Evolutionary conservation across 2,329 filamentous ascomycete species (phyloP).

Genomic region (Pyricularia sp.): DNA sequence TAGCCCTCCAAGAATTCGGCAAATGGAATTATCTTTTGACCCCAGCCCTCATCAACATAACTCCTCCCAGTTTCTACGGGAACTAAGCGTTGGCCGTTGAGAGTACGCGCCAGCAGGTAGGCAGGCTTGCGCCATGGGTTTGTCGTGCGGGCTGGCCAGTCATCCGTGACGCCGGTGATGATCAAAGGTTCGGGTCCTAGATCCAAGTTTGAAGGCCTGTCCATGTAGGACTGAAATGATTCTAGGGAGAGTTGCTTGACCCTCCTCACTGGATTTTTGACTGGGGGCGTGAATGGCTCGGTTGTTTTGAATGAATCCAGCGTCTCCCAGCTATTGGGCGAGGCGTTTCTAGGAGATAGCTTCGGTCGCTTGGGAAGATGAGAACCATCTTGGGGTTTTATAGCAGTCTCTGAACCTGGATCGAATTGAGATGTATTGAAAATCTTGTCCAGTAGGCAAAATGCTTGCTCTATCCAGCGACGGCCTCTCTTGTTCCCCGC

Average conservation of each 20-base stretch:
- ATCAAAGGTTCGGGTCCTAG: constrained; percentile 52
- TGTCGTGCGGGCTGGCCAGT: constrained; percentile 69
- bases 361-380: neutral
- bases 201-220: constrained; percentile 21
- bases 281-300: constrained; percentile 31
- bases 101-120: constrained; percentile 67
- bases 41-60: constrained; percentile 81
- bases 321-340: constrained; percentile 8
- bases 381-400: neutral
- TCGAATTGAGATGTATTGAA: constrained; percentile 9
- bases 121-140: constrained; percentile 62
- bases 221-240: constrained; percentile 53
- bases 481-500: constrained; percentile 40
- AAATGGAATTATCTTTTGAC: constrained; percentile 72
- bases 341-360: neutral
- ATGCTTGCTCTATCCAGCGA: constrained; percentile 39
- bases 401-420: constrained; percentile 11
- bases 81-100: constrained; percentile 69
- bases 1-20: constrained; percentile 56
- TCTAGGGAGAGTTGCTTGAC: constrained; percentile 41
- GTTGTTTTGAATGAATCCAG: constrained; percentile 20
- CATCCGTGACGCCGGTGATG: constrained; percentile 52
- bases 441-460: constrained; percentile 31
- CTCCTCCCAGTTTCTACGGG: constrained; percentile 80
- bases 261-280: constrained; percentile 30